These are phyloP conservation scores for Beauveria bassiana DNA, from an alignment of 2,329 filamentous ascomycete species.

Conservation along the genomic window DNA sequence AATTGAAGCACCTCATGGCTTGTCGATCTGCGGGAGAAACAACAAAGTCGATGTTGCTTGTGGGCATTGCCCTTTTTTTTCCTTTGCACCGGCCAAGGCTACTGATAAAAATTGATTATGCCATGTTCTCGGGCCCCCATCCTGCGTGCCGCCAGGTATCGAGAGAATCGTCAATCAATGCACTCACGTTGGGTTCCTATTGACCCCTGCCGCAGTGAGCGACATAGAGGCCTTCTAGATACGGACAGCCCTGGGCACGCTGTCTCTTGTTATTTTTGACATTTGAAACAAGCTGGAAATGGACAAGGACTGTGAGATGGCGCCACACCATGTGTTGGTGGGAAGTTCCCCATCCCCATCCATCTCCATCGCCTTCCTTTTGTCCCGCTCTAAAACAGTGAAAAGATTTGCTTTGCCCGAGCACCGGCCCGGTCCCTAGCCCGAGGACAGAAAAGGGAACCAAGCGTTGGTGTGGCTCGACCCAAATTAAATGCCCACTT, in stretches of 20 bases:
- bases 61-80: not conserved
- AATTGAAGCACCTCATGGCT: not conserved
- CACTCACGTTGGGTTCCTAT: not conserved
- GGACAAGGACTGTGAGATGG: not conserved
- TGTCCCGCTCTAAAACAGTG: no score
- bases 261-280: slow-evolving; percentile 2
- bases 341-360: not conserved
- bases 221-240: not conserved
- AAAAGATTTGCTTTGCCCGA: not conserved
- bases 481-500: not conserved
- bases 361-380: not conserved
- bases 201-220: not conserved
- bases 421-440: slow-evolving; percentile 8
- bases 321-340: slow-evolving; percentile 1
- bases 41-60: not conserved
- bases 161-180: not conserved
- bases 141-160: not conserved
- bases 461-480: not conserved
- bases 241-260: not conserved
- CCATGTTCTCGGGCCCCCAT: no score
- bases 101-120: no score
- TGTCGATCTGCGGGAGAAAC: slow-evolving; percentile 1
- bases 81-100: not conserved
- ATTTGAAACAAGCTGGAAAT: slow-evolving; percentile 5
- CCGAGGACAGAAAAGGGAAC: not conserved